Evolutionary conservation across 441 rosid genomes (phyloP).

Genomic region (Arabidopsis lyrata): DNA sequence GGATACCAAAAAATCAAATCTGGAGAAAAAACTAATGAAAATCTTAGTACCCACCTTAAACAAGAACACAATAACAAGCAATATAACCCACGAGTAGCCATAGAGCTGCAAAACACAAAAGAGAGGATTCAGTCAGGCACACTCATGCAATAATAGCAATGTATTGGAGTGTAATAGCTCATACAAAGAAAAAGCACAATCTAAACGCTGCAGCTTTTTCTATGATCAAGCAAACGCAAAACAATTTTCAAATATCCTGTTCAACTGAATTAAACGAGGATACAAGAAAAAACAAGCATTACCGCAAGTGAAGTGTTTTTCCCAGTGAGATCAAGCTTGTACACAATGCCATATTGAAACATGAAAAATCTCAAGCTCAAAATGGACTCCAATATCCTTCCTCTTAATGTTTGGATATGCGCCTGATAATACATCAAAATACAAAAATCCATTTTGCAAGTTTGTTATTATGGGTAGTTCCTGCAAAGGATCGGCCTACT

Average conservation of each 20-base stretch:
- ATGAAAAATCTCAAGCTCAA: constrained; percentile 83
- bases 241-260: constrained; percentile 3
- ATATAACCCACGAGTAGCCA: constrained; percentile 89
- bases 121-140: neutral
- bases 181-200: neutral
- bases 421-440: constrained; percentile 49
- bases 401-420: constrained; percentile 92
- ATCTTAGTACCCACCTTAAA: constrained; percentile 67
- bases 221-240: constrained; percentile 11
- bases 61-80: constrained; percentile 69
- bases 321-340: constrained; percentile 86
- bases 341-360: constrained; percentile 94
- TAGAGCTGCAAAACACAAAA: constrained; percentile 60
- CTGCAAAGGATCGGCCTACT: no score
- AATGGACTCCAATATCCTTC: constrained; percentile 88
- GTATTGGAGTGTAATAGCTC: constrained; percentile 3
- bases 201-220: constrained; percentile 8
- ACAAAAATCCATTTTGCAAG: neutral
- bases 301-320: constrained; percentile 79
- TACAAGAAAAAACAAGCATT: constrained; percentile 41
- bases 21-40: constrained; percentile 23
- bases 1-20: constrained; percentile 2
- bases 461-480: no score
- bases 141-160: constrained; percentile 12
- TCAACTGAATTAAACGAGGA: constrained; percentile 6